Evolutionary conservation across 2,329 filamentous ascomycete species (phyloP).

Genomic region (Fusarium circinatum): DNA sequence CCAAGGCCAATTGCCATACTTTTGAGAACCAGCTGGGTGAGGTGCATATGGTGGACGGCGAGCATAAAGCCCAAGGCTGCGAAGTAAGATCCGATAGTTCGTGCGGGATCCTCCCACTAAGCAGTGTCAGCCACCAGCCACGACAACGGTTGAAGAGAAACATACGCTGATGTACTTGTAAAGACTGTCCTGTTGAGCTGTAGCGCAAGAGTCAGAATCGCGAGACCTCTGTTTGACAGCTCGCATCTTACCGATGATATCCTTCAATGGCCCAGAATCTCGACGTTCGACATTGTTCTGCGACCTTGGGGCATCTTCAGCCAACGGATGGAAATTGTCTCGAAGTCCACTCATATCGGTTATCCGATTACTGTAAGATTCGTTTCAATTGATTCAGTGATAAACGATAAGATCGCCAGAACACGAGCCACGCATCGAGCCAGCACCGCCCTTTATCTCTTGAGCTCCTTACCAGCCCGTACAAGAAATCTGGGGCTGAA

Average conservation of each 20-base stretch:
- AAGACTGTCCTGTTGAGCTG: conserved; percentile 36
- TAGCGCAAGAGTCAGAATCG: not conserved
- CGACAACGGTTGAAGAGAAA: fast-evolving
- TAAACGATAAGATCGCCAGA: not conserved
- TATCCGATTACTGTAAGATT: not conserved
- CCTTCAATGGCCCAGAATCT: conserved; percentile 27
- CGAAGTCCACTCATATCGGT: conserved; percentile 12
- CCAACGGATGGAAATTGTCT: conserved; percentile 15
- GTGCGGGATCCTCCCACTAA: conserved; percentile 37
- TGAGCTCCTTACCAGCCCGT: fast-evolving
- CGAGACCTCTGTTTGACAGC: not conserved
- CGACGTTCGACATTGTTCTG: not conserved
- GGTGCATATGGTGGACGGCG: conserved; percentile 26
- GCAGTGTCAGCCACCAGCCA: not conserved
- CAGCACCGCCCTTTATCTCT: conserved; percentile 18
- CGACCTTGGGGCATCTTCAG: not conserved
- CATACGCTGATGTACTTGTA: conserved; percentile 41
- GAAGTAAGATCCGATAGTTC: conserved; percentile 35
- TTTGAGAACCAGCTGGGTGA: conserved; percentile 32
- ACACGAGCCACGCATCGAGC: conserved; percentile 11
- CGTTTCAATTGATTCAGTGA: not conserved
- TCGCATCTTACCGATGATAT: conserved; percentile 21
- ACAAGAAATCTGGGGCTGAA: conserved; percentile 1
- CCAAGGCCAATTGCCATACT: conserved; percentile 23
- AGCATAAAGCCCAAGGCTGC: conserved; percentile 27